Evolutionary conservation across 305 asterid species (phyloP).

Genomic region (Salvia sclarea): DNA sequence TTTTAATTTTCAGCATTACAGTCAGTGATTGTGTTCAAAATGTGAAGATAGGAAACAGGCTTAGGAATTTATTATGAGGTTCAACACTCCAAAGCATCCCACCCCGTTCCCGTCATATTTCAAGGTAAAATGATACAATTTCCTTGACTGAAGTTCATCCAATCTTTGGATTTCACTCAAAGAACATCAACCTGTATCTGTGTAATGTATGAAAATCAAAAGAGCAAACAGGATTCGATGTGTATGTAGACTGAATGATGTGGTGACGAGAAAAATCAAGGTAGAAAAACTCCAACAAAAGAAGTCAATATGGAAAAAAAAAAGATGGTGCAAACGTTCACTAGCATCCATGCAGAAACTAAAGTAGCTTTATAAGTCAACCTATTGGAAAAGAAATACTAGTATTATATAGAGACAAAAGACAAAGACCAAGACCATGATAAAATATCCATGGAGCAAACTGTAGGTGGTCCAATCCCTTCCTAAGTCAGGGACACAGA

Average conservation of each 20-base stretch:
- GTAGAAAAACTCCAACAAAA: not conserved
- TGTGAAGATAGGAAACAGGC: not conserved
- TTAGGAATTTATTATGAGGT: not conserved
- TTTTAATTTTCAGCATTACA: not conserved
- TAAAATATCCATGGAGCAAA: not conserved
- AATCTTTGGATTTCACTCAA: no score
- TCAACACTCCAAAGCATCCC: not conserved
- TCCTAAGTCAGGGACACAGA: not conserved
- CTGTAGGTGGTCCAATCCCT: not conserved
- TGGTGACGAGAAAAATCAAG: not conserved
- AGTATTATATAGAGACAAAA: no score
- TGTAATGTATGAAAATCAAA: not conserved
- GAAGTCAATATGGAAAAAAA: constrained; percentile 12
- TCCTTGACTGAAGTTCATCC: no score
- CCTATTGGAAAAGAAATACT: no score
- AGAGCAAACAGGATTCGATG: not conserved
- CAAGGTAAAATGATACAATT: not conserved
- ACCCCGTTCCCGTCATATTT: not conserved
- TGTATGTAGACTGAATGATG: not conserved
- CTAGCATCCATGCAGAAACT: not conserved
- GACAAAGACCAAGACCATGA: not conserved
- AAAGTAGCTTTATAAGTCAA: no score
- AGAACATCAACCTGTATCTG: not conserved
- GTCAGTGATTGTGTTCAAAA: not conserved
- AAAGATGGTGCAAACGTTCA: not conserved